Base-by-base conservation (phyloP, 441 rosid genomes). In the Hura crepitans region DNA sequence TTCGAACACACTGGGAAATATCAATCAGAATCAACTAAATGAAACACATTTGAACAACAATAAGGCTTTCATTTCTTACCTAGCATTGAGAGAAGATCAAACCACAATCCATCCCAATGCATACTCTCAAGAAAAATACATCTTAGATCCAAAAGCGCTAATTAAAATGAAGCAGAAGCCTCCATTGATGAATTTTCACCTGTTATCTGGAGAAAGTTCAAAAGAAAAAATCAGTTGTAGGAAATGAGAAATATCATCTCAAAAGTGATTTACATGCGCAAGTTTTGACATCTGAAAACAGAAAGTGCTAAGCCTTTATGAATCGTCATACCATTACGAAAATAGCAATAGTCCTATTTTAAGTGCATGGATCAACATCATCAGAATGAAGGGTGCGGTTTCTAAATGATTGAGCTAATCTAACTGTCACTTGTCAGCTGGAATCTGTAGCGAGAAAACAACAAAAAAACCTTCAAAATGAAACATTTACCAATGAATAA, bases 361-460 rank as follows among this genome's bases (percentile, higher is more conserved):
- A 28, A 55, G 30, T n/a, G 37, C 60, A 53, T 11, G 0, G 39
- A 20, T 28, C 66, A 58, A 13, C 39, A 51, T 70, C 27, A 39
- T 51, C 22, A 70, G 37, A 13, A 18, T 42, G 17, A 39, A 25
- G 27, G 43, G 51, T 17, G 23, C 56, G 37, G 1, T 18, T 27
- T 56, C 55, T 55, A 17, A 64, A 35, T 27, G 31, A 61, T 42
- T 23, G 66, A 55, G 64, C 57, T n/a, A 62, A 68, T 12, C 15
- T 2, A 13, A 46, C 28, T 18, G 23, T 42, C 66, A 23, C 37
- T 33, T n/a, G 3, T 59, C 67, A 69, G 30, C 25, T 70, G 27
- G 55, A 71, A 11, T 62, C 59, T 50, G 55, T 71, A 65, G 49
- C 15, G 18, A 31, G 14, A 55, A 46, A 43, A 53, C 68, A 28